Evolutionary conservation across 2,329 filamentous ascomycete genomes (phyloP).

Genomic region (Monosporascus sp.): DNA sequence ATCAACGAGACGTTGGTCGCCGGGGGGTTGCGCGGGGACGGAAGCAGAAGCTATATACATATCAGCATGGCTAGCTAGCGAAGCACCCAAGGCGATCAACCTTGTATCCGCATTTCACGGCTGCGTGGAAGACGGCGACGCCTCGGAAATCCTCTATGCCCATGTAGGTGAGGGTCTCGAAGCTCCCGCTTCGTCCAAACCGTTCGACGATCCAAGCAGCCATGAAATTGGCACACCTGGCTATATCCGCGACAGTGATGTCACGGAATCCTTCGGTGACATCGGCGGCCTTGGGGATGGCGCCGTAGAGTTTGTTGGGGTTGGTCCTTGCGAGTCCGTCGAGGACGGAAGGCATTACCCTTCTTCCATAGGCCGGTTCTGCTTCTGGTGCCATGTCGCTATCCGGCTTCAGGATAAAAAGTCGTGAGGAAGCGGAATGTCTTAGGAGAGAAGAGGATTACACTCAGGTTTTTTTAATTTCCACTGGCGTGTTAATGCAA

Average conservation of each 20-base stretch:
- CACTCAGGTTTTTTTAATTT: no score
- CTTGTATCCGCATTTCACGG: conserved; percentile 33
- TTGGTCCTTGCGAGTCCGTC: conserved; percentile 8
- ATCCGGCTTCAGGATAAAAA: no score
- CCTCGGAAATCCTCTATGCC: conserved; percentile 26
- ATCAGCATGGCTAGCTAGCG: neutral
- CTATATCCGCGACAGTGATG: conserved; percentile 15
- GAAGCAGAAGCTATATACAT: conserved; percentile 13
- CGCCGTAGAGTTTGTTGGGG: conserved; percentile 14
- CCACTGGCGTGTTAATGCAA: no score
- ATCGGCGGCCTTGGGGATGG: conserved; percentile 13
- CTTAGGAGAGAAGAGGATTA: no score
- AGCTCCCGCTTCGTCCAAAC: conserved; percentile 16
- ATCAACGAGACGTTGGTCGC: conserved; percentile 14
- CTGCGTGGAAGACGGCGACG: conserved; percentile 27
- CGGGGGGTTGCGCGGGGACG: conserved; percentile 16
- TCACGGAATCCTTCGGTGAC: conserved; percentile 15
- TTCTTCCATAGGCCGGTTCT: conserved; percentile 10
- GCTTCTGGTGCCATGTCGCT: conserved; percentile 6
- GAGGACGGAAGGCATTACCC: conserved; percentile 12
- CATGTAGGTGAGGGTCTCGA: conserved; percentile 24
- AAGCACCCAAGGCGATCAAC: conserved; percentile 2
- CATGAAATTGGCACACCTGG: conserved; percentile 21
- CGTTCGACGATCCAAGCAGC: conserved; percentile 21
- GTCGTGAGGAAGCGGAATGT: no score